Percentiles rank a stretch among this genome's conserved stretches.
These are phyloP conservation scores for Jasminum sambac DNA, from an alignment of 257 asterid genomes.

Conservation along the genomic window DNA sequence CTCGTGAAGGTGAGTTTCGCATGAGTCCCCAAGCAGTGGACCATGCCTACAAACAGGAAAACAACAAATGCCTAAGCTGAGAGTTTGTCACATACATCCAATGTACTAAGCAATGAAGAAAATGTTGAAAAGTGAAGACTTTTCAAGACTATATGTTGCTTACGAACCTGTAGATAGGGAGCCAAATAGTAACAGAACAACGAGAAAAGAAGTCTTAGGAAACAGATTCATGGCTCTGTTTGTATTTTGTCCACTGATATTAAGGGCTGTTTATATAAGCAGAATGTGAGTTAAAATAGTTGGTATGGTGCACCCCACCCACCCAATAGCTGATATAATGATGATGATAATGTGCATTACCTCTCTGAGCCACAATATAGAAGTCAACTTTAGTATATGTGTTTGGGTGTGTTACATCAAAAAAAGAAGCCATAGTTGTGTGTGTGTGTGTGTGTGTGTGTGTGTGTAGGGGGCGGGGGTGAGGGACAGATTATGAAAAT, in stretches of 20 bases:
- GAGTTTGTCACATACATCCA: not conserved
- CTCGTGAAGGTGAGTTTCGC: slow-evolving; percentile 27
- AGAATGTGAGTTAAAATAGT: slow-evolving; percentile 24
- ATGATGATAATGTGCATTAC: slow-evolving; percentile 73
- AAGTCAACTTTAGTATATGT: slow-evolving; percentile 69
- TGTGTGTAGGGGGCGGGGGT: not conserved
- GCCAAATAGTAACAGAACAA: slow-evolving; percentile 36
- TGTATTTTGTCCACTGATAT: not conserved
- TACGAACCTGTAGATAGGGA: slow-evolving; percentile 49
- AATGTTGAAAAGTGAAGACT: not conserved
- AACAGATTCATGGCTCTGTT: slow-evolving; percentile 36
- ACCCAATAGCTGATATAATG: slow-evolving; percentile 36
- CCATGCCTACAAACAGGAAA: slow-evolving; percentile 26
- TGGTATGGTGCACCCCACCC: slow-evolving; percentile 45
- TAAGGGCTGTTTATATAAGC: slow-evolving; percentile 39
- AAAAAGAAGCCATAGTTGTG: slow-evolving; percentile 8
- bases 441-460: not conserved
- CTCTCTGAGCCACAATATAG: slow-evolving; percentile 30
- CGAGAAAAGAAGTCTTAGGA: slow-evolving; percentile 32
- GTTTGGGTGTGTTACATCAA: slow-evolving; percentile 35
- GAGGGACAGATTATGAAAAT: not conserved
- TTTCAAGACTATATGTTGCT: not conserved
- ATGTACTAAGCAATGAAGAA: not conserved
- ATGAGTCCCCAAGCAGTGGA: slow-evolving; percentile 32
- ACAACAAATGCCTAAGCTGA: not conserved